Conservation (phyloP, 1,139 yeast genomes). For the Diutina catenulata region DNA sequence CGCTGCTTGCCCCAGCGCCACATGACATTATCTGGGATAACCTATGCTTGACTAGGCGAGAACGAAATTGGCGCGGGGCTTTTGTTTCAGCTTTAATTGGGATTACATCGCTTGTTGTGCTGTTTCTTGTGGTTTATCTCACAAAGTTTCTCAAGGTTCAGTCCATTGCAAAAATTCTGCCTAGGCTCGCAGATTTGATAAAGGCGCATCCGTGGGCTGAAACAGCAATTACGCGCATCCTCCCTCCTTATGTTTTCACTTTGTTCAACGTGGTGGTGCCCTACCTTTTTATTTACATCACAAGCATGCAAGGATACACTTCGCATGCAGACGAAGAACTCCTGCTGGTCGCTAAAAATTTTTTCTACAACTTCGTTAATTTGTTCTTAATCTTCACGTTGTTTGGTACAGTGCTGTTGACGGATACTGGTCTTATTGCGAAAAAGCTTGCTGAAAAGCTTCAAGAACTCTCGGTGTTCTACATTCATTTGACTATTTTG, state of each 20-base stretch:
- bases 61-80: slow-evolving; percentile 45
- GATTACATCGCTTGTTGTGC: slow-evolving; percentile 48
- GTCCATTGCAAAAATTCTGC: slow-evolving; percentile 65
- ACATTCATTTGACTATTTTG: slow-evolving; percentile 60
- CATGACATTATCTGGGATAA: slow-evolving; percentile 71
- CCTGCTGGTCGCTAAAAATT: slow-evolving; percentile 64
- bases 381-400: slow-evolving; percentile 68
- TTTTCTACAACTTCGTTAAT: slow-evolving; percentile 68
- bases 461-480: slow-evolving; percentile 56
- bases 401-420: slow-evolving; percentile 59
- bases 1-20: slow-evolving; percentile 70
- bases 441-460: slow-evolving; percentile 62
- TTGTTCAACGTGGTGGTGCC: slow-evolving; percentile 57
- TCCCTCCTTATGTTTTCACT: slow-evolving; percentile 68
- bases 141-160: slow-evolving; percentile 64
- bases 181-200: slow-evolving; percentile 50
- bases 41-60: slow-evolving; percentile 46
- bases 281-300: slow-evolving; percentile 53
- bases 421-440: slow-evolving; percentile 68
- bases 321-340: slow-evolving; percentile 70
- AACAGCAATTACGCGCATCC: slow-evolving; percentile 58
- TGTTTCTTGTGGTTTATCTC: slow-evolving; percentile 62
- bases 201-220: slow-evolving; percentile 56
- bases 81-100: slow-evolving; percentile 52
- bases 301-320: slow-evolving; percentile 58